Base-by-base conservation (phyloP, 192 early-diverging fungal species). In the Backusella morwellensis region DNA sequence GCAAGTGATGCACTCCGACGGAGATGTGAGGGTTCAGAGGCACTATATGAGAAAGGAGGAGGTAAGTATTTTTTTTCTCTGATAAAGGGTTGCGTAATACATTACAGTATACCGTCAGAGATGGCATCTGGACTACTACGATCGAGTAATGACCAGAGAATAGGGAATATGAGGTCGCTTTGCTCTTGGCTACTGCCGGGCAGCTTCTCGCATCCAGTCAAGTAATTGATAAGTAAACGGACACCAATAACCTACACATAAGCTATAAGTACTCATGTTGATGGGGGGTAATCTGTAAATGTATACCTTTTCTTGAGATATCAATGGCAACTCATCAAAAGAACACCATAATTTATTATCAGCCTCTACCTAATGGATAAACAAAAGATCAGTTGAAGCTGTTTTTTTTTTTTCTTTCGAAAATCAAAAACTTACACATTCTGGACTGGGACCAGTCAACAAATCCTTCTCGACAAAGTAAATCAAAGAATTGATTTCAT, bases 1-100 rank as follows among this genome's bases (percentile, higher is more conserved):
- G 88, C 83, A 15, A 84, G 81, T 4, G 92, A 86, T 4, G 94
- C 95, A 4, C 85, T 86, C 44, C 95, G 82, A 36, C 92, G 88
- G 26, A 95, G 69, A 67, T 93, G 91, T 35, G 90, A 90, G 74
- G 87, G 84, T 40, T 87, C 75, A 0, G 86, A 79, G 50, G 80
- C 70, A 38, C 89, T 90, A 72, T 40, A 40, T 9, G 8, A 40
- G 38, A 40, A 11, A 40, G 38, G 11, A 11, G 11, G 38, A 1
- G 32, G 32, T 32, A 2, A 32, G 32, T 32, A 0, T 32, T 32
- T 32, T 32, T 32, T 32, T 32, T 32, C 0, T 3, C 32, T 32
- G 32, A 32, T 32, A 32, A 32, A 32, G 32, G 32, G 2, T 3
- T 32, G 32, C 32, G 32, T 3, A 44, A 54, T 52, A 14, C 11